Evolutionary conservation across 2,329 filamentous ascomycete species (phyloP).

Genomic region (Fusarium sp.): DNA sequence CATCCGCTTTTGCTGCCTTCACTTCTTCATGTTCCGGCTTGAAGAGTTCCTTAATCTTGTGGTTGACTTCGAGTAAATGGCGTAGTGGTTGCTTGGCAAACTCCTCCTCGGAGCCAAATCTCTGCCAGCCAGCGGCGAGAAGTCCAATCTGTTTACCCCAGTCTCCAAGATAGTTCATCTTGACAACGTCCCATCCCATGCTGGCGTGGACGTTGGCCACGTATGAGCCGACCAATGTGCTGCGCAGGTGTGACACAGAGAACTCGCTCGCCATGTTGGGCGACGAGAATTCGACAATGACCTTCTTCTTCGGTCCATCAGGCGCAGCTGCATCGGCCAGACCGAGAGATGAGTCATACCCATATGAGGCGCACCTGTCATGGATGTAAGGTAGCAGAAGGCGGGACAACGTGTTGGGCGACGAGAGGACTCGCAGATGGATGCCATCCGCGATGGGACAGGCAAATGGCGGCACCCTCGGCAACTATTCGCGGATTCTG

Average conservation of each 20-base stretch:
- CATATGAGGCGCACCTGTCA: constrained; percentile 33
- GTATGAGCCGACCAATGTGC: constrained; percentile 77
- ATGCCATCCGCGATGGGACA: constrained; percentile 42
- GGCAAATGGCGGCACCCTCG: constrained; percentile 34
- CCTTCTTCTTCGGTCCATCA: constrained; percentile 43
- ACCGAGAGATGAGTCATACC: constrained; percentile 36
- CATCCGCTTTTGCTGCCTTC: constrained; percentile 58
- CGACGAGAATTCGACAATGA: constrained; percentile 79
- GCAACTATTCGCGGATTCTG: constrained; percentile 38
- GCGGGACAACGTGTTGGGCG: constrained; percentile 37
- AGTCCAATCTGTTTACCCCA: constrained; percentile 78
- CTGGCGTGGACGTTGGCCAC: constrained; percentile 73
- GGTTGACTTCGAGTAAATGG: constrained; percentile 76
- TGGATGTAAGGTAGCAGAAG: constrained; percentile 37
- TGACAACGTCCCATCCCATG: constrained; percentile 75
- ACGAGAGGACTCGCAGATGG: constrained; percentile 36
- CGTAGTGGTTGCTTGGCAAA: constrained; percentile 74
- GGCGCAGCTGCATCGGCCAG: constrained; percentile 12
- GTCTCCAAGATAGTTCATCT: constrained; percentile 79
- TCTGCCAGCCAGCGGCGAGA: constrained; percentile 73
- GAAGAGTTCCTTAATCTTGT: constrained; percentile 72
- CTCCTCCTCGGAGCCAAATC: constrained; percentile 73
- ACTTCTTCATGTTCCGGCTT: constrained; percentile 70
- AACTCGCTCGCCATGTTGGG: constrained; percentile 82
- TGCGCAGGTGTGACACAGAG: constrained; percentile 75